Base-by-base conservation (phyloP, 2,329 filamentous ascomycete genomes). In the Neophaeococcomyces mojaviensis region DNA sequence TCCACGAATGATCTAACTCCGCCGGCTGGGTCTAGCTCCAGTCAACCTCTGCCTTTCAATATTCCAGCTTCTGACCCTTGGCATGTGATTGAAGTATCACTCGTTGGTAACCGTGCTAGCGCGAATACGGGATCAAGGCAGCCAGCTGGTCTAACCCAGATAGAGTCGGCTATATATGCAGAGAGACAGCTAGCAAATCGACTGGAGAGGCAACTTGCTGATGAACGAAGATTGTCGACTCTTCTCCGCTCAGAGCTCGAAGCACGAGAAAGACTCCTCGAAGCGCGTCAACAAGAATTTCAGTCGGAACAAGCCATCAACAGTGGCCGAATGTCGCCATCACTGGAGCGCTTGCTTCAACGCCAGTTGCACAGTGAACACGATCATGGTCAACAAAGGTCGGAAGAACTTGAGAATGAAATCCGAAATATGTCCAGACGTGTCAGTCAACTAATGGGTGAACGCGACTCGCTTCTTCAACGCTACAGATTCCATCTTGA, bases 191-290 rank as follows among this genome's bases (percentile, higher is more conserved):
- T 57, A 4, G 53, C 43, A 2, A 42, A 36, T 36, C 55, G 53
- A 28, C 51, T 57, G 5, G 55, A 55, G 37, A 50, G 47, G 3
- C 51, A 51, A 35, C 45, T 55, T 9, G 47, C 44, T 10, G 55
- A 55, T 30, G 55, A 57, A 37, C 49, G 51, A 24, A 48, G 52
- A 20, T 44, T 57, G 13, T 52, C 53, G 31, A 47, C 39, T 6
- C 40, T 52, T 7, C 49, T 57, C 18, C 47, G 51, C 13, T 43
- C 51, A 15, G 49, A 57, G 49, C 48, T 57, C 19, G 54, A 57
- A 24, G 50, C 48, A 7, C 53, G 55, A 38, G 46, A 52, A 32
- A 49, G 51, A 7, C 40, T 57, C 4, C 36, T 55, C 10, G 41
- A 49, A 18, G 30, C 43, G 3, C 47, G 37, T 13, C 42, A 46